phyloP scores from a whole-genome alignment of 192 early-diverging fungal genomes.

The Coemansia nantahalensis region DNA sequence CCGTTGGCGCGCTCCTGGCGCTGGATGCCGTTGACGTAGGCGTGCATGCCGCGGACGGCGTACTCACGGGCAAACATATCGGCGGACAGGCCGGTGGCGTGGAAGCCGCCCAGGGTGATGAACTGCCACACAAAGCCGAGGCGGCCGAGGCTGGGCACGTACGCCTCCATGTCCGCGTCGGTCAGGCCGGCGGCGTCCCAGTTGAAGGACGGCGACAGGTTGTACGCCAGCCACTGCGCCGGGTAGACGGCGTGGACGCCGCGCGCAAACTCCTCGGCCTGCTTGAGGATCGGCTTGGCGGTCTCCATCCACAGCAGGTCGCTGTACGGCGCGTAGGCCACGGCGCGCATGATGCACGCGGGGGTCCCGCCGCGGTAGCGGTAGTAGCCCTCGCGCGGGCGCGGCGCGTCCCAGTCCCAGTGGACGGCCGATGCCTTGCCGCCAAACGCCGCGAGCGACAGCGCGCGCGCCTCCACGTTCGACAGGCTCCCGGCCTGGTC shows the following conservation, averaged over 20 bases:
- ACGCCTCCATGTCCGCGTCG: slow-evolving; percentile 84
- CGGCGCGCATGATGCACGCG: slow-evolving; percentile 77
- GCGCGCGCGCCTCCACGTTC: slow-evolving; percentile 76
- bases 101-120: slow-evolving; percentile 94
- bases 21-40: slow-evolving; percentile 91
- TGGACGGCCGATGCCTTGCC: slow-evolving; percentile 53
- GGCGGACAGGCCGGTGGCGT: slow-evolving; percentile 83
- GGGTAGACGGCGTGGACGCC: slow-evolving; percentile 81
- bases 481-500: slow-evolving; percentile 61
- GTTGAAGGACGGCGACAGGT: slow-evolving; percentile 97
- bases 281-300: slow-evolving; percentile 86
- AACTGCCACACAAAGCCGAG: slow-evolving; percentile 99
- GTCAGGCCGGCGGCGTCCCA: slow-evolving; percentile 96
- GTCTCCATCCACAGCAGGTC: slow-evolving; percentile 98
- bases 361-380: slow-evolving; percentile 94
- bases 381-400: slow-evolving; percentile 94
- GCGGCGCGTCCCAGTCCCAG: slow-evolving; percentile 89
- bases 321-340: slow-evolving; percentile 85
- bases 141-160: slow-evolving; percentile 77
- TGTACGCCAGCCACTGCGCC: slow-evolving; percentile 89
- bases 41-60: slow-evolving; percentile 86
- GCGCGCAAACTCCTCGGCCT: slow-evolving; percentile 86
- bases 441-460: slow-evolving; percentile 62
- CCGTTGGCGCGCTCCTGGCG: slow-evolving; percentile 84
- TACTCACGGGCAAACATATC: slow-evolving; percentile 87